Percentiles rank a stretch among this genome's conserved stretches.
Conservation (phyloP, 495 filamentous ascomycete genomes). For the Cetradonia linearis region DNA sequence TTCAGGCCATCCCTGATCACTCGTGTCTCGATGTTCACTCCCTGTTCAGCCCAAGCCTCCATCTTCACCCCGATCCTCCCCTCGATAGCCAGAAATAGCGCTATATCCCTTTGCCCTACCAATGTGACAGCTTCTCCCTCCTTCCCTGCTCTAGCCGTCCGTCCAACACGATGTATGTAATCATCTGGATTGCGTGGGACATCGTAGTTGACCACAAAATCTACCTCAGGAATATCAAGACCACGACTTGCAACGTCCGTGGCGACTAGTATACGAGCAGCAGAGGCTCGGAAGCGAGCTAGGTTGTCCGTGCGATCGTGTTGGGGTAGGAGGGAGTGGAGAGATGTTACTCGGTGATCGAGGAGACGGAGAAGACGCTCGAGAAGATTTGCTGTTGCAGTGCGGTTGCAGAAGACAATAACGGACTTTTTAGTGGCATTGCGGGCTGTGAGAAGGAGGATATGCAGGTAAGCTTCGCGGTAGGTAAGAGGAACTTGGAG, state of each 20-base stretch:
- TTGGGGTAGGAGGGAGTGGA: constrained; percentile 80
- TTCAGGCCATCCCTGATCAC: constrained; percentile 74
- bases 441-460: constrained; percentile 67
- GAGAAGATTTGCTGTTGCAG: constrained; percentile 75
- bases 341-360: constrained; percentile 77
- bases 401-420: constrained; percentile 94
- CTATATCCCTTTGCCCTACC: constrained; percentile 84
- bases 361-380: constrained; percentile 77
- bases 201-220: constrained; percentile 87
- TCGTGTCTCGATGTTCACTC: constrained; percentile 78
- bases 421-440: constrained; percentile 58
- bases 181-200: constrained; percentile 92
- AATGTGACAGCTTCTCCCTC: constrained; percentile 75
- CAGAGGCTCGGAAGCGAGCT: constrained; percentile 81
- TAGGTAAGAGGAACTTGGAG: constrained; percentile 79
- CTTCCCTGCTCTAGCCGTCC: constrained; percentile 85
- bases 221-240: constrained; percentile 90
- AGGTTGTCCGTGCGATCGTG: constrained; percentile 75
- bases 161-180: constrained; percentile 92
- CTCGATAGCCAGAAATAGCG: constrained; percentile 80
- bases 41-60: constrained; percentile 74
- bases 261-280: constrained; percentile 81
- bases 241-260: constrained; percentile 94
- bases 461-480: constrained; percentile 87
- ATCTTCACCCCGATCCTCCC: constrained; percentile 68